These are phyloP conservation scores for Iberis pinnata DNA, from an alignment of 345 rosid species.

Conservation along the genomic window DNA sequence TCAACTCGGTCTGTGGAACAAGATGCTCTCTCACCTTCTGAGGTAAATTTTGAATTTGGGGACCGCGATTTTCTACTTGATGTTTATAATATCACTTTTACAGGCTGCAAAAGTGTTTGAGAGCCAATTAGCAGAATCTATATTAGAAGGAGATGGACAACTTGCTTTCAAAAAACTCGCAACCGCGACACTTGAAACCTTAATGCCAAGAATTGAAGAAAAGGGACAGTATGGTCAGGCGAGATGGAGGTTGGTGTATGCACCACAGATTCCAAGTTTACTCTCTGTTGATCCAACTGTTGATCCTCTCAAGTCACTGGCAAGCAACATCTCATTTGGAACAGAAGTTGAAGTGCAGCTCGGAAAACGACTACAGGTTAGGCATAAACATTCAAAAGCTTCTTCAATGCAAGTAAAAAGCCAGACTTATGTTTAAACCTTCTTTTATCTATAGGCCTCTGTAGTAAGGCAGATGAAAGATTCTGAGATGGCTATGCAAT, in stretches of 20 bases:
- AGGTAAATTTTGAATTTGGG: constrained; percentile 53
- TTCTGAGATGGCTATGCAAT: constrained; percentile 94
- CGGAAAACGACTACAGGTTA: constrained; percentile 91
- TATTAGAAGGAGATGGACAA: constrained; percentile 92
- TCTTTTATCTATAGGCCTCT: constrained; percentile 52
- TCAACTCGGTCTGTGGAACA: constrained; percentile 90
- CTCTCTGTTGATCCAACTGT: constrained; percentile 91
- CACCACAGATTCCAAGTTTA: constrained; percentile 96
- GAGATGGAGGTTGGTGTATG: constrained; percentile 95
- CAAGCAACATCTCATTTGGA: constrained; percentile 79
- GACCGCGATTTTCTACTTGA: no score
- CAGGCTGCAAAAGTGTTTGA: constrained; percentile 95
- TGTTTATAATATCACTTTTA: constrained; percentile 12
- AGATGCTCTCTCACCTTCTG: constrained; percentile 87
- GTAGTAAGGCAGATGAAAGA: constrained; percentile 93
- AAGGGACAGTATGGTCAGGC: constrained; percentile 94
- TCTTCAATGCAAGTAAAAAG: neutral
- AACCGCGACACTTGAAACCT: constrained; percentile 80
- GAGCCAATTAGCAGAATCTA: constrained; percentile 93
- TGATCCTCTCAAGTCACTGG: constrained; percentile 89
- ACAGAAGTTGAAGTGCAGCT: constrained; percentile 96
- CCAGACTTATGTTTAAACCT: neutral
- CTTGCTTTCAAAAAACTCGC: constrained; percentile 97
- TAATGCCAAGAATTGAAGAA: constrained; percentile 98
- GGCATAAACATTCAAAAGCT: neutral